phyloP scores from a whole-genome alignment of 805 yeast species.

The Metschnikowia amazonensis region DNA sequence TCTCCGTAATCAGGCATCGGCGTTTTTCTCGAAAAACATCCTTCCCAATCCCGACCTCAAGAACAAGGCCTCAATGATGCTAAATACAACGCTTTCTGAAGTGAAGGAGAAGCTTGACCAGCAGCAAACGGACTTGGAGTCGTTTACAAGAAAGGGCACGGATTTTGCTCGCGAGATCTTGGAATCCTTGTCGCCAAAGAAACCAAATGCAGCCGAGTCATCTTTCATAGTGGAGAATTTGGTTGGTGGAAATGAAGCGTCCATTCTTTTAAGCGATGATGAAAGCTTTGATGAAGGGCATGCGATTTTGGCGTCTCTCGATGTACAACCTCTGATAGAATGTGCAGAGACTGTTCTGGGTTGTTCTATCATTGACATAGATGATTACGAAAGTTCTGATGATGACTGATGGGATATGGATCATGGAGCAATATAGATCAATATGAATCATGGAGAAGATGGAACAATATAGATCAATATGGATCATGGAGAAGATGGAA shows the following conservation, averaged over 20 bases:
- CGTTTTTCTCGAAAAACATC: slow-evolving; percentile 2
- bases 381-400: slow-evolving; percentile 25
- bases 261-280: slow-evolving; percentile 17
- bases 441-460: too few relatives aligned
- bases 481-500: too few relatives aligned
- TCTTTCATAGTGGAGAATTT: slow-evolving; percentile 27
- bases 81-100: slow-evolving; percentile 17
- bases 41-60: slow-evolving; percentile 11
- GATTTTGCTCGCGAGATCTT: slow-evolving; percentile 25
- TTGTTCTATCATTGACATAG: slow-evolving; percentile 16
- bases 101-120: slow-evolving; percentile 18
- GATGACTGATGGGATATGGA: slow-evolving; percentile 3
- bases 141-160: slow-evolving; percentile 24
- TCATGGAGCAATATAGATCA: too few relatives aligned
- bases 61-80: slow-evolving; percentile 22
- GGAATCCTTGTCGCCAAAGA: slow-evolving; percentile 25
- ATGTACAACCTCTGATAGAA: not conserved
- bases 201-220: slow-evolving; percentile 20
- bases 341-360: not conserved
- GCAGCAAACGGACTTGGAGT: slow-evolving; percentile 23
- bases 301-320: not conserved
- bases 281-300: slow-evolving; percentile 3
- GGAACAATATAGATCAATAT: too few relatives aligned
- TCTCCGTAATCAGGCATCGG: slow-evolving; percentile 2
- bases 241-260: slow-evolving; percentile 7